Evolutionary conservation across 2,329 filamentous ascomycete species (phyloP).

Genomic region (Davidsoniella virescens): DNA sequence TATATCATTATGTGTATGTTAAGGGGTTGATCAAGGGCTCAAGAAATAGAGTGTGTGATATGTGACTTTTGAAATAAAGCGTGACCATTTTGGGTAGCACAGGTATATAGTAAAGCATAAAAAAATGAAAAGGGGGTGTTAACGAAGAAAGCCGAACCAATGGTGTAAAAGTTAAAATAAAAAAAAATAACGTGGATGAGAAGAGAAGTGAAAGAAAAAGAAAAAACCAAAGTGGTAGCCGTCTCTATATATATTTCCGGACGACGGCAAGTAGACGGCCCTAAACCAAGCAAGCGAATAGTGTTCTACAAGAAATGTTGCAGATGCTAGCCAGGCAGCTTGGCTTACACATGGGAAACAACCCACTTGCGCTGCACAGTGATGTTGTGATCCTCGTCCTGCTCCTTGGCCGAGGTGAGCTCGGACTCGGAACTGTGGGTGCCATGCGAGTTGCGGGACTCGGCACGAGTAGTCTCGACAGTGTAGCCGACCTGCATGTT

Average conservation of each 20-base stretch:
- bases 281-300: no score
- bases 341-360: constrained; percentile 8
- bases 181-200: background rate
- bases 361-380: constrained; percentile 13
- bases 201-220: background rate
- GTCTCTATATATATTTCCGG: no score
- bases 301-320: background rate
- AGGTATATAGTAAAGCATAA: background rate
- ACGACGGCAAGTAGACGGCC: no score
- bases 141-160: background rate
- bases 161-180: background rate
- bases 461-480: constrained; percentile 7
- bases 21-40: background rate
- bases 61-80: background rate
- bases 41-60: background rate
- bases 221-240: background rate
- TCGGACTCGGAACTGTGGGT: constrained; percentile 10
- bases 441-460: constrained; percentile 9
- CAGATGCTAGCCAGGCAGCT: no score
- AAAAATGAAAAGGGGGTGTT: background rate
- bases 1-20: background rate
- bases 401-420: constrained; percentile 3
- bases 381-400: constrained; percentile 9
- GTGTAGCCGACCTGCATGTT: constrained; percentile 12
- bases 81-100: background rate